Percentiles rank a stretch among this genome's conserved stretches.
Conservation (phyloP, 805 yeast species). For the Debaryomyces maramus region DNA sequence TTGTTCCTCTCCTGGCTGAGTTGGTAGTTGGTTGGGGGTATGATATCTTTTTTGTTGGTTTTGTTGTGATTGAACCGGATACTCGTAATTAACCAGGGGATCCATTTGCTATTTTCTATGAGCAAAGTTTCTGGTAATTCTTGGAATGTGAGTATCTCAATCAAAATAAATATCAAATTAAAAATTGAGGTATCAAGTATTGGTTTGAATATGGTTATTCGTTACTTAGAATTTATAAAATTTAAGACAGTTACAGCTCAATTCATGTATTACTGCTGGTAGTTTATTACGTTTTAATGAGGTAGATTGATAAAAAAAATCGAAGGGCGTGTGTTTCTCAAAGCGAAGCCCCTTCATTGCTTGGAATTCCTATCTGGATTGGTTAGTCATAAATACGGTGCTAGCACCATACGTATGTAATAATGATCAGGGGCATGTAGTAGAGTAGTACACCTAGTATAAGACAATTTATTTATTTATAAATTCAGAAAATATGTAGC, state of each 20-base stretch:
- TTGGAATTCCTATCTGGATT: neutral
- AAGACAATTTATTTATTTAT: neutral
- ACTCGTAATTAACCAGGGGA: conserved; percentile 12
- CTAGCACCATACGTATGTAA: too few relatives aligned
- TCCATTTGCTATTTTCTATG: conserved; percentile 7
- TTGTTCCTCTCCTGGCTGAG: neutral
- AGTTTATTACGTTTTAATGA: conserved; percentile 1
- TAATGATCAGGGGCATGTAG: neutral
- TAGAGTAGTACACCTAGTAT: neutral
- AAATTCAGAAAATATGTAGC: conserved; percentile 1
- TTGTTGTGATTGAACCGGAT: conserved; percentile 6
- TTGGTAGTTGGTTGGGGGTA: conserved; percentile 1
- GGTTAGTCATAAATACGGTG: too few relatives aligned
- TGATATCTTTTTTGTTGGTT: conserved; percentile 4
- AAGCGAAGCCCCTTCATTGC: neutral
- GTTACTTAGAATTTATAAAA: too few relatives aligned
- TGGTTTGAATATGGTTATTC: too few relatives aligned
- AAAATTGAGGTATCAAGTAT: neutral
- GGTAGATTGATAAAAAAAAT: neutral
- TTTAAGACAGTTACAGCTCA: too few relatives aligned
- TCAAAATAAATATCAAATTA: neutral
- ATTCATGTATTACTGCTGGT: neutral
- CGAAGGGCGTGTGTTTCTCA: neutral
- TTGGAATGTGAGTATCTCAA: conserved; percentile 1
- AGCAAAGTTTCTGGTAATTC: neutral